Percentiles rank a stretch among this genome's conserved stretches.
These are phyloP conservation scores for Tephrocybe sp. DNA, from an alignment of 768 basidiomycete species.

Conservation along the genomic window DNA sequence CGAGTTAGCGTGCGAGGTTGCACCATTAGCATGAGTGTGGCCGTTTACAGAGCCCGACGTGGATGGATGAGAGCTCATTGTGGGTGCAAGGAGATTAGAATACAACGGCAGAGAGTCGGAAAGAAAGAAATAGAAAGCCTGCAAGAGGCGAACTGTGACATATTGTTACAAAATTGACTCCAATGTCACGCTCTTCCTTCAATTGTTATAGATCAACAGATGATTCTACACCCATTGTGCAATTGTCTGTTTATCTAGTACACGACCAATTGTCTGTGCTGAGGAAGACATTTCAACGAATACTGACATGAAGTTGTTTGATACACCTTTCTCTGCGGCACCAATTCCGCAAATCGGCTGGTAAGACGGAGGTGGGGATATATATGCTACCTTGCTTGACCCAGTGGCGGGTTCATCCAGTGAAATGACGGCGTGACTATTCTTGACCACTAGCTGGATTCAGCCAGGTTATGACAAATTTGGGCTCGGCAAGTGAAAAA, in stretches of 20 bases:
- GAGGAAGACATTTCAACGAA: slow-evolving; percentile 49
- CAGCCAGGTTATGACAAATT: neutral
- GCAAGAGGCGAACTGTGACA: slow-evolving; percentile 14
- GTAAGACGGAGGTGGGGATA: slow-evolving; percentile 47
- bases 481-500: neutral
- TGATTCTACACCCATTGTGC: neutral
- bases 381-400: slow-evolving; percentile 27
- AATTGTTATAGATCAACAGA: too few relatives aligned
- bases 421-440: neutral
- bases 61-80: slow-evolving; percentile 37
- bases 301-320: slow-evolving; percentile 55
- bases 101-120: slow-evolving; percentile 9
- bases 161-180: slow-evolving; percentile 13
- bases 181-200: slow-evolving; percentile 6
- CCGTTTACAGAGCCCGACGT: slow-evolving; percentile 51
- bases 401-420: neutral
- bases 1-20: slow-evolving; percentile 35
- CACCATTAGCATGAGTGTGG: slow-evolving; percentile 49
- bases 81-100: slow-evolving; percentile 1
- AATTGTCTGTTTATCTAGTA: slow-evolving; percentile 28
- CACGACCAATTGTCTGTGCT: slow-evolving; percentile 36
- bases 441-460: slow-evolving; percentile 8
- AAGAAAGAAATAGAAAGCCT: slow-evolving; percentile 12
- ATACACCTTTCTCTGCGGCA: slow-evolving; percentile 34
- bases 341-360: slow-evolving; percentile 42